These are phyloP conservation scores for Nicotiana benthamiana DNA, from an alignment of 257 asterid species.

Conservation along the genomic window DNA sequence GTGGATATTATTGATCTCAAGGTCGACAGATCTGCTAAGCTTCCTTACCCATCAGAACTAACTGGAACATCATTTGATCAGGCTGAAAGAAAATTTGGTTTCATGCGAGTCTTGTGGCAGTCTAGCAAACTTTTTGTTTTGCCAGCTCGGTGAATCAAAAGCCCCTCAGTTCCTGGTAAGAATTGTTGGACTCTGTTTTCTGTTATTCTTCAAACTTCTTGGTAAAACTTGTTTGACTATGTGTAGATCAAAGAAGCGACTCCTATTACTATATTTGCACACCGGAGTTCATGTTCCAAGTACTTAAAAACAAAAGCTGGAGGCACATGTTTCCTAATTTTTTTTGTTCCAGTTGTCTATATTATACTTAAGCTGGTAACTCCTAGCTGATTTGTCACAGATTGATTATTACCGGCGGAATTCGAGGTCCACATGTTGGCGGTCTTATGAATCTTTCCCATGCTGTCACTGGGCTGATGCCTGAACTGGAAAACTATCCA, in stretches of 20 bases:
- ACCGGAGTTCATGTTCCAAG: neutral
- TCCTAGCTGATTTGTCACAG: neutral
- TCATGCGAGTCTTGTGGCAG: slow-evolving; percentile 72
- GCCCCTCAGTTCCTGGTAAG: slow-evolving; percentile 1
- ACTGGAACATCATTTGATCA: slow-evolving; percentile 57
- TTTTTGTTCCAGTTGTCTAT: neutral
- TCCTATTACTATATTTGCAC: neutral
- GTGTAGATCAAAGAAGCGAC: neutral
- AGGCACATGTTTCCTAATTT: neutral
- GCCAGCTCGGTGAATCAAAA: slow-evolving; percentile 33
- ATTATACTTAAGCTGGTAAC: neutral
- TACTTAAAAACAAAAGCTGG: neutral
- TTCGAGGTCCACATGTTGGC: neutral
- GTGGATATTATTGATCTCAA: slow-evolving; percentile 61
- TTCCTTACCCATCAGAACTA: slow-evolving; percentile 55
- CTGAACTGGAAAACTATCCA: neutral
- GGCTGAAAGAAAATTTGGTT: slow-evolving; percentile 51
- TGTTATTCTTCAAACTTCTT: neutral
- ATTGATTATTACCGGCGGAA: neutral
- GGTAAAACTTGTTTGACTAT: neutral
- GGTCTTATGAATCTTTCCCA: neutral
- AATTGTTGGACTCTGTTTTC: neutral
- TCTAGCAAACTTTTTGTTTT: slow-evolving; percentile 31
- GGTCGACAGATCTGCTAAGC: slow-evolving; percentile 34
- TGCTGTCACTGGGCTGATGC: neutral